Conservation (phyloP, 2,329 filamentous ascomycete genomes). For the Cercospora canescens region DNA sequence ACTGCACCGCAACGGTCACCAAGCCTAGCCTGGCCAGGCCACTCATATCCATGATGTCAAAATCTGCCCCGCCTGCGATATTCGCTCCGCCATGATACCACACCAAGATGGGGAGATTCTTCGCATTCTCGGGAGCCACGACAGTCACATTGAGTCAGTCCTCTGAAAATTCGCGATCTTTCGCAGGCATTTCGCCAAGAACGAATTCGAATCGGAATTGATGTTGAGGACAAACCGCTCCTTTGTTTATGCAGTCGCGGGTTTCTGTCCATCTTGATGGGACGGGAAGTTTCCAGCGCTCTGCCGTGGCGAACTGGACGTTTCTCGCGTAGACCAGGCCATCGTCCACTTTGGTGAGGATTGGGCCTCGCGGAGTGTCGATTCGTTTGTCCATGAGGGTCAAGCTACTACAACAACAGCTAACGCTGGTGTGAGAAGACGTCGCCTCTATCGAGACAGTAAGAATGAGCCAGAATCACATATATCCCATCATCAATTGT, state of each 20-base stretch:
- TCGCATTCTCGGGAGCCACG: neutral
- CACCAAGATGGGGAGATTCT: conserved; percentile 15
- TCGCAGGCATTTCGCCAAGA: neutral
- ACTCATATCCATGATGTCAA: neutral
- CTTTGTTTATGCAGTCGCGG: neutral
- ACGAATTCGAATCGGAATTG: neutral
- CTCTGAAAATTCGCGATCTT: neutral
- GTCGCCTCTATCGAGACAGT: no score
- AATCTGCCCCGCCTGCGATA: neutral
- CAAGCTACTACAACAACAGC: neutral
- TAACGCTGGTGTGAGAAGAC: neutral
- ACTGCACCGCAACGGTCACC: neutral
- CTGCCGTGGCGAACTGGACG: neutral
- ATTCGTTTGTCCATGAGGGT: neutral
- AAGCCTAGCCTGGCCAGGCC: neutral
- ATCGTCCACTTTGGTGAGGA: neutral
- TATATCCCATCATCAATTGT: no score
- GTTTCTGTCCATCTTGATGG: neutral
- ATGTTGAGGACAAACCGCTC: neutral
- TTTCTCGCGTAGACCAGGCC: neutral
- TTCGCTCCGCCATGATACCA: conserved; percentile 21
- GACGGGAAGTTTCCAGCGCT: neutral
- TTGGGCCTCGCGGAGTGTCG: neutral
- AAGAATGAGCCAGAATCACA: neutral
- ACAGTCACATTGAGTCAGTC: neutral